Evolutionary conservation across 768 basidiomycete genomes (phyloP), one percentile per base, ranked within the genome.

Genomic region (Lanmaoa pseudosensibilis): DNA sequence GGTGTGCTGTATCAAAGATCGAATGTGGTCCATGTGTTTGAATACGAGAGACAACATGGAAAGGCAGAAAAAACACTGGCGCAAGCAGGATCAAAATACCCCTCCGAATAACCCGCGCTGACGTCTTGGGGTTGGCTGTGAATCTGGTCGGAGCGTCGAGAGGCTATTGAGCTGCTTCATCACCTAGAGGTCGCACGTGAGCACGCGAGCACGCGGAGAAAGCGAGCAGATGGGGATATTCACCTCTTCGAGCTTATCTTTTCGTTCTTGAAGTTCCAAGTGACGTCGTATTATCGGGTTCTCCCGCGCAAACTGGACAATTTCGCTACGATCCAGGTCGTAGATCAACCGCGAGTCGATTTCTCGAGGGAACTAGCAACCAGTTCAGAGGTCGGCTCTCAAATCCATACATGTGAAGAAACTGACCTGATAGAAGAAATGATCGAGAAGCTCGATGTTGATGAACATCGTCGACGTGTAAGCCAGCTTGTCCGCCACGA

Each of bases 381-480:
- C 2, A n/a, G 53, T 23, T 59, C 27, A 59, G 41, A 41, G 12
- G 15, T 16, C 9, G 5, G 8, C 0, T n/a, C 21, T 12, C 21
- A 13, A 18, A 16, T 32, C 19, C 15, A 12, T 21, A 54, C 45
- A 15, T 4, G n/a, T 8, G n/a, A 21, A 23, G 34, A 23, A 34
- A 69, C 81, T 43, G 62, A 91, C 93, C 80, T 96, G 93, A 67
- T 98, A 97, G 79, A 98, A 98, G 80, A 98, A 99, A 64, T 98
- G 95, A 65, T 97, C 95, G 2, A 98, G 82, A 11, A 99, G 79
- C 70, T 99, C 97, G 56, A 99, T 97, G 75, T 94, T 97, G 80
- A 99, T 97, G 73, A 98, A 98, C 89, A 98, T 93, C 3, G 95
- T 86, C 3, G 94, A 92, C 0, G 96, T 98, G 68, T 94, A 88